Evolutionary conservation across 177 flowering plant genomes (phyloP), one percentile per base, ranked within the genome.

Genomic region (Tripterygium wilfordii): DNA sequence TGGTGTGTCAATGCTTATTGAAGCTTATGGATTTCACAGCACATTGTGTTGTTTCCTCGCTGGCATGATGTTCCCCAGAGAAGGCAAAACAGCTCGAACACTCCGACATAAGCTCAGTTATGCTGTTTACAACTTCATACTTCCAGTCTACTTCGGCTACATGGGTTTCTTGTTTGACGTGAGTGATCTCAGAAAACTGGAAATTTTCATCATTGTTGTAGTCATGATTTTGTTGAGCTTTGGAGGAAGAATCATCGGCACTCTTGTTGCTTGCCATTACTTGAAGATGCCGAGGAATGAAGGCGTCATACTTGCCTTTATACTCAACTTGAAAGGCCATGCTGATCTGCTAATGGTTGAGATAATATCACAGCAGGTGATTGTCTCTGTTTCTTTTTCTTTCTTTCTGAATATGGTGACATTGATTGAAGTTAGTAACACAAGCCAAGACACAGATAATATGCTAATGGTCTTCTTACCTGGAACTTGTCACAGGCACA

Each of bases 81-180:
- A 80, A 21, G 92, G 92, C 19, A 78, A 74, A 65, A 51, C 82
- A 0, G 58, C 68, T 4, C 54, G 89, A 30, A 76, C 89, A 1
- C 39, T 87, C 67, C 4, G 63, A 42, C 60, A 51, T 16, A 74
- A 68, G 33, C 69, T 85, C 16, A 42, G 46, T 12, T 77, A 64
- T 33, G 45, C 68, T 0, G 62, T 78, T 23, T 50, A 77, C 48
- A 76, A 58, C 30, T 69, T 88, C 27, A 39, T 80, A 4, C 63
- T 85, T n/a, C 96, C 96, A 0, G 27, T 85, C 12, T 85, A 76
- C 54, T 82, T 80, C 38, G 88, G 81, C 16, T 73, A 66, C 62
- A 58, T 56, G 1, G 91, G 89, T 4, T 71, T 84, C 32, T 64
- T 68, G 18, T 65, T 68, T 1, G 61, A 80, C 53, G 12, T 70